phyloP scores from a whole-genome alignment of 768 basidiomycete species.

The Kondoa malvinella region DNA sequence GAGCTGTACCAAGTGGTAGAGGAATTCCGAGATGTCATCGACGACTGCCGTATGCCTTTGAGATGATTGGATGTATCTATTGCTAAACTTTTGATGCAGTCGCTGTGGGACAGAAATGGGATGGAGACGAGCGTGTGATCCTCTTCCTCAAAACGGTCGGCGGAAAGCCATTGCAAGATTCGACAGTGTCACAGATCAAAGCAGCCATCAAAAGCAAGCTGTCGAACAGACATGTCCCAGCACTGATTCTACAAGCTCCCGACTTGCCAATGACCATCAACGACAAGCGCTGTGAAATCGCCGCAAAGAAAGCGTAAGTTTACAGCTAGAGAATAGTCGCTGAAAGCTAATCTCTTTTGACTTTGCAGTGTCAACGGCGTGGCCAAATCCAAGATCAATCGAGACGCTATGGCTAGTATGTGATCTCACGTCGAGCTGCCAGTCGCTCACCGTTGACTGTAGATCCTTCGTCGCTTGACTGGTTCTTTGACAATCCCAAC shows the following conservation, averaged over 20 bases:
- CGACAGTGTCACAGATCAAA: slow-evolving; percentile 19
- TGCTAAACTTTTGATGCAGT: slow-evolving; percentile 26
- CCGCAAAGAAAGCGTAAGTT: slow-evolving; percentile 12
- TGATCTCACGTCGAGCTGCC: no score
- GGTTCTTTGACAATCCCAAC: slow-evolving; percentile 26
- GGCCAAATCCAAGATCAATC: slow-evolving; percentile 18
- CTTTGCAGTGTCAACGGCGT: slow-evolving; percentile 22
- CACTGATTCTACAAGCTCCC: slow-evolving; percentile 20
- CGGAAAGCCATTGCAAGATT: slow-evolving; percentile 10
- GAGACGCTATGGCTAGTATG: slow-evolving; percentile 17
- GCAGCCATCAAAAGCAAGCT: slow-evolving; percentile 18
- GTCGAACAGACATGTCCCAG: slow-evolving; percentile 24
- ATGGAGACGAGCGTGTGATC: slow-evolving; percentile 27
- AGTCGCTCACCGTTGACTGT: not conserved
- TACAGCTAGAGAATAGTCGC: not conserved
- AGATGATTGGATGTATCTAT: no score
- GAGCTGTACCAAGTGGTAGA: not conserved
- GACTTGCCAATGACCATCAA: slow-evolving; percentile 6
- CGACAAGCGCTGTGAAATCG: slow-evolving; percentile 25
- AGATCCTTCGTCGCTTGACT: slow-evolving; percentile 20
- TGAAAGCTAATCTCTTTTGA: not conserved
- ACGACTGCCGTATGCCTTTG: no score
- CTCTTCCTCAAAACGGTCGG: slow-evolving; percentile 25
- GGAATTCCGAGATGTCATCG: not conserved
- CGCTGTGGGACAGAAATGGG: slow-evolving; percentile 25